These are phyloP conservation scores for Coniosporium tulheliwenetii DNA, from an alignment of 2,329 filamentous ascomycete genomes.

Conservation along the genomic window DNA sequence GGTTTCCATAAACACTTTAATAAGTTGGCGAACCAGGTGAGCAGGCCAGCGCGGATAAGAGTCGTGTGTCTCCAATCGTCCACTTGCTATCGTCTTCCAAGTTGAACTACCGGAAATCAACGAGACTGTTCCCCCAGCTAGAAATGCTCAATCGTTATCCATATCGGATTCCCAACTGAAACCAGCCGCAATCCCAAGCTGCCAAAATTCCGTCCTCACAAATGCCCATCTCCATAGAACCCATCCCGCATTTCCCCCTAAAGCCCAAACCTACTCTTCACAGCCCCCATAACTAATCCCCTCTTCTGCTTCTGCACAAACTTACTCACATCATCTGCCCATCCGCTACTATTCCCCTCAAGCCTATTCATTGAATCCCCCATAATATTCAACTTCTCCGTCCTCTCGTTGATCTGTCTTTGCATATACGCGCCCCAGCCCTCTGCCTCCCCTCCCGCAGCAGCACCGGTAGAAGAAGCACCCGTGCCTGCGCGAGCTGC, in stretches of 20 bases:
- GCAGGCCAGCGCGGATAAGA: too few relatives aligned
- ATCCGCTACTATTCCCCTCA: conserved; percentile 65
- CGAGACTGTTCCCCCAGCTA: too few relatives aligned
- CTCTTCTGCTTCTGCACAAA: conserved; percentile 78
- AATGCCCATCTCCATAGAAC: too few relatives aligned
- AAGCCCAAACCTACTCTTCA: conserved; percentile 1
- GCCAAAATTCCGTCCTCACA: too few relatives aligned
- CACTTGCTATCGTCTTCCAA: too few relatives aligned
- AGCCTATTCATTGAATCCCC: conserved; percentile 74
- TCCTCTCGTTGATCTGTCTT: conserved; percentile 76
- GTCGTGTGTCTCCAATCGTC: too few relatives aligned
- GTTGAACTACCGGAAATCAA: too few relatives aligned
- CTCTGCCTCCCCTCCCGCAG: conserved; percentile 32
- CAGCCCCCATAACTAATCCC: conserved; percentile 54
- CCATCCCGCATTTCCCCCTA: background rate
- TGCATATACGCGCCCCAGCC: conserved; percentile 66
- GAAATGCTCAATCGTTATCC: too few relatives aligned
- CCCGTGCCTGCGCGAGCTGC: conserved; percentile 19
- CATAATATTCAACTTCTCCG: conserved; percentile 70
- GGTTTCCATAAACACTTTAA: too few relatives aligned
- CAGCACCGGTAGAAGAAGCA: conserved; percentile 10
- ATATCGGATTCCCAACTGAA: too few relatives aligned
- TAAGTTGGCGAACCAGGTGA: too few relatives aligned
- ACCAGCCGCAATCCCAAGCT: too few relatives aligned
- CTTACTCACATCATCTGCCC: conserved; percentile 78